Base-by-base conservation (phyloP, 2,329 filamentous ascomycete genomes). In the Aspergillus intermedius region DNA sequence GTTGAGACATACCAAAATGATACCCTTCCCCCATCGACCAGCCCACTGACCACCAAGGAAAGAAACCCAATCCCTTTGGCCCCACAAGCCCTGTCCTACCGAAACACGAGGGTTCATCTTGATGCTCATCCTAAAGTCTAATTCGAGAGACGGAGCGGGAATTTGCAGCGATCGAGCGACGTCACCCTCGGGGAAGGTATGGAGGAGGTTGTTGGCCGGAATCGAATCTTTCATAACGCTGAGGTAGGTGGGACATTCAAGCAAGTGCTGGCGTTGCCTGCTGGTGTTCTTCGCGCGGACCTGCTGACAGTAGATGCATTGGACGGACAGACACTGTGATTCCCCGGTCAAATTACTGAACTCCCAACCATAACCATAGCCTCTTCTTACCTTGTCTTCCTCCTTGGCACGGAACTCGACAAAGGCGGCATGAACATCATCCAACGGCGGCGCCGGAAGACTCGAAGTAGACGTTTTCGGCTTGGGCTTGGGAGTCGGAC, bases 111-210 rank as follows among this genome's bases (percentile, higher is more conserved):
- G 75, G 53, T 78, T 77, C 57, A 77, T 61, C 55, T 76, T 76
- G 47, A 77, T 70, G 56, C 73, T 75, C 67, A 78, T 76, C 44
- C 75, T 73, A 63, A 77, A 78, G 55, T 78, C 75, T 42, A 77
- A 66, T 52, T 77, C 74, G 25, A 77, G 68, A 4, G 65, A 64
- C 0, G 75, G 75, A 5, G 69, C 65, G 7, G 75, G 75, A 23
- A 77, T 65, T 54, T 73, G 70, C 42, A 75, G 58, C 8, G 72
- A 74, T 15, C 73, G 72, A 19, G 73, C 73, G 45, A 74, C 62
- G 59, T 77, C 73, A 42, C 72, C 71, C 57, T 75, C 73, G 25
- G 74, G 74, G 56, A 76, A 77, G 37, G 72, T 73, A 57, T 76
- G 73, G 28, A 76, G 68, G 42, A 77, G 64, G 51, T 75, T 75